Percentiles rank a stretch among this genome's conserved stretches.
Evolutionary conservation across 257 asterid species (phyloP).

Genomic region (Agastache rugosa): DNA sequence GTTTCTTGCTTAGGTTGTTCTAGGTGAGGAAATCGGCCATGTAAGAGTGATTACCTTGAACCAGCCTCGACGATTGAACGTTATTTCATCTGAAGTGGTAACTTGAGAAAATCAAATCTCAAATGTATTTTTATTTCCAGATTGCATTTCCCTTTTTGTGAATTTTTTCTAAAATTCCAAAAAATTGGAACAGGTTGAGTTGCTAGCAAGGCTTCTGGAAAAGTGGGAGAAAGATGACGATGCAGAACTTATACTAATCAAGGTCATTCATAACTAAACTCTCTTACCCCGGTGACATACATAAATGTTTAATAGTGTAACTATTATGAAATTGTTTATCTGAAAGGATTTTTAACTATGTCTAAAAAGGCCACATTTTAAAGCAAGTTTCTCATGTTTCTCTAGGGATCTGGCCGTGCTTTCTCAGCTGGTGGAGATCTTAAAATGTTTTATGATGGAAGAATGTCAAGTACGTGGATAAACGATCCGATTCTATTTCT

Average conservation of each 20-base stretch:
- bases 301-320: not conserved
- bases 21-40: constrained; percentile 68
- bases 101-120: constrained; percentile 32
- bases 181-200: constrained; percentile 58
- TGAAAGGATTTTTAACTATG: not conserved
- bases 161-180: constrained; percentile 10
- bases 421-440: constrained; percentile 98
- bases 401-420: constrained; percentile 93
- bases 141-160: not conserved
- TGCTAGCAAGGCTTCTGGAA: constrained; percentile 77
- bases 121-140: not conserved
- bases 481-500: constrained; percentile 13
- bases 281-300: too few relatives aligned
- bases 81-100: constrained; percentile 84
- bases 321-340: constrained; percentile 10
- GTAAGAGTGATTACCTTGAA: constrained; percentile 78
- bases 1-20: constrained; percentile 63
- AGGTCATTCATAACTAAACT: constrained; percentile 48
- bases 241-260: constrained; percentile 69
- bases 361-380: not conserved
- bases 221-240: constrained; percentile 90
- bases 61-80: constrained; percentile 85
- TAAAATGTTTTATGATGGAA: constrained; percentile 85
- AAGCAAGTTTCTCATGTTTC: constrained; percentile 25
- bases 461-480: constrained; percentile 59